Conservation (phyloP, 352 stramenopile species). For the Paralagenidium karlingii region DNA sequence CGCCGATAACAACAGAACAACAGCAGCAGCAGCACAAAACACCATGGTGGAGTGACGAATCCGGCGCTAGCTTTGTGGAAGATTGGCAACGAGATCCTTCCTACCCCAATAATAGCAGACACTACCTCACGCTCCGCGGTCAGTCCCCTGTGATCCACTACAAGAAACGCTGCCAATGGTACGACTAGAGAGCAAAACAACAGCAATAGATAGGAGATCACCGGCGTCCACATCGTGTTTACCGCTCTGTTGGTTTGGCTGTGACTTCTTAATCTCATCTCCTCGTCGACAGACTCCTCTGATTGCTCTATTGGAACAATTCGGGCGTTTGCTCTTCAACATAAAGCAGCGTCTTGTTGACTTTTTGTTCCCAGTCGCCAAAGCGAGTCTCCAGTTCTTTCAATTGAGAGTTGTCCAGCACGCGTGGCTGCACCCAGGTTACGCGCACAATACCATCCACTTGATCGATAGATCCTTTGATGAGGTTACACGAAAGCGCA, state of each 20-base stretch:
- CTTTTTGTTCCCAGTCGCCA: slow-evolving; percentile 70
- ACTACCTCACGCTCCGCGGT: too few relatives aligned
- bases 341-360: slow-evolving; percentile 72
- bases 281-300: too few relatives aligned
- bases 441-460: slow-evolving; percentile 91
- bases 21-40: slow-evolving; percentile 15
- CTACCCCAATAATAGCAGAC: too few relatives aligned
- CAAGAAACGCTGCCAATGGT: slow-evolving; percentile 35
- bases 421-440: slow-evolving; percentile 90
- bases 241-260: too few relatives aligned
- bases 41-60: slow-evolving; percentile 28
- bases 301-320: slow-evolving; percentile 55
- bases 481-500: slow-evolving; percentile 91
- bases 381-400: slow-evolving; percentile 58
- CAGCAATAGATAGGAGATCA: slow-evolving; percentile 1
- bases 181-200: slow-evolving; percentile 14
- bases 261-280: too few relatives aligned
- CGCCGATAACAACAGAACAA: too few relatives aligned
- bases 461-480: slow-evolving; percentile 90
- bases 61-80: too few relatives aligned
- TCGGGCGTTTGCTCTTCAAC: slow-evolving; percentile 81
- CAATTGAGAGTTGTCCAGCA: slow-evolving; percentile 71
- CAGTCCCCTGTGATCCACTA: slow-evolving; percentile 12
- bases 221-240: too few relatives aligned
- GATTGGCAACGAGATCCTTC: too few relatives aligned